Base-by-base conservation (phyloP, 805 yeast genomes). In the Metschnikowia noctiluminum region DNA sequence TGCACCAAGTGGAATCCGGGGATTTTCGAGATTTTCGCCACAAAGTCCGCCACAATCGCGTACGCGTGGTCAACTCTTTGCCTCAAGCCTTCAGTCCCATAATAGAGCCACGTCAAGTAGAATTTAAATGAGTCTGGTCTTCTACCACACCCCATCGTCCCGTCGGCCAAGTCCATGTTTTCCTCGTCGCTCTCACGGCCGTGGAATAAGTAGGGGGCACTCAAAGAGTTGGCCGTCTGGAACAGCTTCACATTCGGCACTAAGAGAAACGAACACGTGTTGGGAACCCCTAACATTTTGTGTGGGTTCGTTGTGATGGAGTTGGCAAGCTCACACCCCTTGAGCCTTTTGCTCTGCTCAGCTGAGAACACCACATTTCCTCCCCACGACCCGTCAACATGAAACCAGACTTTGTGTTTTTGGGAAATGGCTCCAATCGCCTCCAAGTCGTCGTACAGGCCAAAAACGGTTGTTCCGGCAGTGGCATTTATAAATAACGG, bases 91-190 rank as follows among this genome's bases (percentile, higher is more conserved):
- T 64, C 57, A 3, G 70, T 65, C 3, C 96, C 96, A 58, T 84
- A 89, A 71, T 85, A 89, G 50, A 84, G 70, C 96, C 96, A 88
- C 1, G 87, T 82, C 62, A 89, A 63, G 63, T 85, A 88, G 59
- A 89, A 73, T 65, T 88, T 88, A 63, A 88, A 69, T 3, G 92
- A 79, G 63, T 89, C 96, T 0, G 94, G 82, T 46, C 96, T 76
- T 56, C 96, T 79, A 11, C 96, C 96, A 63, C 96, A 88, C 8
- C 95, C 96, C 91, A 89, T 84, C 2, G 96, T 89, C 12, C 94
- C 95, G 63, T 87, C 92, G 0, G 92, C 96, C 48, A 88, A 76
- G 57, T 88, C 96, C 60, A 72, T 85, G 63, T 79, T 81, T 27
- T 78, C 85, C 4, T 71, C 79, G n/a, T 68, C 64, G 48, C 74